Conservation (phyloP, 176 grass and related monocot genomes). For the Aegilops speltoides region DNA sequence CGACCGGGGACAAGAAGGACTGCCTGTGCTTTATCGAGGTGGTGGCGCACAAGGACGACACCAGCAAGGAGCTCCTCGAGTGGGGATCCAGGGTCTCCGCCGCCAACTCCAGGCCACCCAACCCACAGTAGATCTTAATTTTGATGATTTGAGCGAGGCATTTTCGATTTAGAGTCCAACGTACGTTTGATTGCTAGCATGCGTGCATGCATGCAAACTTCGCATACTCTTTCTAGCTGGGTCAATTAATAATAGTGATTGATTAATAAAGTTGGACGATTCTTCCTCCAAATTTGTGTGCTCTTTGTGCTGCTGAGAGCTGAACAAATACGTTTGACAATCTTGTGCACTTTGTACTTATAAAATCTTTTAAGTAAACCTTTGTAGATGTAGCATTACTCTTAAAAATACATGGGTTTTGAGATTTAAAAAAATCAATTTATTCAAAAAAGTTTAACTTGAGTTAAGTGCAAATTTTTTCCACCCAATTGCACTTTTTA, state of each 20-base stretch:
- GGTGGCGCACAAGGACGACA: constrained; percentile 55
- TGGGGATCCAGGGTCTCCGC: constrained; percentile 55
- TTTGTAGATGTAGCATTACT: too few species aligned
- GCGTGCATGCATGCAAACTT: background rate
- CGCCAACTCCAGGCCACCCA: constrained; percentile 52
- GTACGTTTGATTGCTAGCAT: background rate
- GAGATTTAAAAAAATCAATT: too few species aligned
- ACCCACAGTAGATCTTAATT: constrained; percentile 31
- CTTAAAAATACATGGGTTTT: too few species aligned
- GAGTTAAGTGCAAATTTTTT: too few species aligned
- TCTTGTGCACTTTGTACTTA: too few species aligned
- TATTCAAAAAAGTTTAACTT: too few species aligned
- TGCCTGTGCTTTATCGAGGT: constrained; percentile 63
- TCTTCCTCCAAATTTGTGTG: too few species aligned
- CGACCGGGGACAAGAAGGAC: constrained; percentile 5
- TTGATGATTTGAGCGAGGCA: background rate
- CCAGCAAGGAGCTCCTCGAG: constrained; percentile 59
- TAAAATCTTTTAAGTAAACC: too few species aligned
- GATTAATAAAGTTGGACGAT: background rate
- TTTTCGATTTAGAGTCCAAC: background rate
- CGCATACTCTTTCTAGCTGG: background rate
- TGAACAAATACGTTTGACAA: too few species aligned
- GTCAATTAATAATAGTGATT: background rate
- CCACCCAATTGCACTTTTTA: too few species aligned
- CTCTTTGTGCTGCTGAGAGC: too few species aligned